These are phyloP conservation scores for Coemansia interrupta DNA, from an alignment of 192 early-diverging fungal species.

Conservation along the genomic window DNA sequence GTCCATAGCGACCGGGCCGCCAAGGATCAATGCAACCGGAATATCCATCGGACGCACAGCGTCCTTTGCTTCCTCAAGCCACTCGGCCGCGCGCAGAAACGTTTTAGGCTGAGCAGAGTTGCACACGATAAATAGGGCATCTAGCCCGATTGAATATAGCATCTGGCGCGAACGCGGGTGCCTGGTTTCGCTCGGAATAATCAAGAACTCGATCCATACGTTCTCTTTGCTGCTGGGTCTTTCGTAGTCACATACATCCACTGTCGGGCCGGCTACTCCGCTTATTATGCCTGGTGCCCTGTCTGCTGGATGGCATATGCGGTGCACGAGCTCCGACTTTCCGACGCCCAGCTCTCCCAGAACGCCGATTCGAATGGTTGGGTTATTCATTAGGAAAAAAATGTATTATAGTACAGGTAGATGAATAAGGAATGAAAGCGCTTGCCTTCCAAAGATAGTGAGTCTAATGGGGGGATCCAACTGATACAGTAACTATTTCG, in stretches of 20 bases:
- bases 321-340: conserved; percentile 42
- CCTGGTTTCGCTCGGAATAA: conserved; percentile 41
- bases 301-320: conserved; percentile 27
- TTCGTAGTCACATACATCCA: conserved; percentile 31
- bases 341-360: conserved; percentile 34
- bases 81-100: conserved; percentile 35
- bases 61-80: conserved; percentile 37
- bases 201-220: conserved; percentile 42
- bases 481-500: no score
- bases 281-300: not conserved
- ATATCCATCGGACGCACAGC: conserved; percentile 9
- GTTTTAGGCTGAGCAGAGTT: conserved; percentile 27
- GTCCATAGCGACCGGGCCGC: conserved; percentile 27
- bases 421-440: not conserved
- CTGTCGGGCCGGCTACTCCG: conserved; percentile 19
- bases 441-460: no score
- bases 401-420: not conserved
- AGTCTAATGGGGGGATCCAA: no score
- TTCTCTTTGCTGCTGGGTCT: conserved; percentile 10
- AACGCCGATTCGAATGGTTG: conserved; percentile 40
- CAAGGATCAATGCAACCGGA: conserved; percentile 35
- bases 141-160: conserved; percentile 35
- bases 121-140: conserved; percentile 44
- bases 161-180: conserved; percentile 44
- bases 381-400: conserved; percentile 30